Evolutionary conservation across 495 filamentous ascomycete species (phyloP), one percentile per base, ranked within the genome.

Genomic region (Peziza echinospora): DNA sequence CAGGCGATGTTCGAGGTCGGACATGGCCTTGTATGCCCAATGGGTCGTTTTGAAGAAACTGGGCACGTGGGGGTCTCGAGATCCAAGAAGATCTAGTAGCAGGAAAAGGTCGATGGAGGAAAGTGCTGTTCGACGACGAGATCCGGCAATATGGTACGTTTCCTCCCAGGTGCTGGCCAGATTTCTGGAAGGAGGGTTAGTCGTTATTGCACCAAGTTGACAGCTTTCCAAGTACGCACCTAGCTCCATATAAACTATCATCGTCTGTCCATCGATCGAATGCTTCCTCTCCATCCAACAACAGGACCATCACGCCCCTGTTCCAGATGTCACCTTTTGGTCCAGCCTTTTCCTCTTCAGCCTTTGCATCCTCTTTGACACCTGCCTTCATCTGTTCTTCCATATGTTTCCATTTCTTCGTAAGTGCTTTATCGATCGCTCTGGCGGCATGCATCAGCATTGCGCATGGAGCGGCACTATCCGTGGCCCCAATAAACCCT

Each of bases 241-340:
- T 72, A 7, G 89, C 72, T 1, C 89, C 89, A 54, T 96, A 97
- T 5, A 92, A 62, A 4, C 80, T 87, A 62, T 97, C 89, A 0
- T 63, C 71, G 41, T 67, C 69, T 10, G 76, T 77, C 89, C 89
- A 97, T 1, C 49, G 52, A 34, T 71, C 56, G 61, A 93, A 96
- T 1, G 89, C 84, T 63, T 97, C 89, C 64, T 97, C 89, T 3
- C 89, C 89, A 61, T 97, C 89, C 21, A 97, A 61, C 44, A 96
- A 72, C 22, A 97, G 51, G 34, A 97, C 76, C 67, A 96, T 89
- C 24, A 97, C 71, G 5, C 89, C 89, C 55, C 73, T 75, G 22
- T 48, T 48, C 45, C 52, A 44, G 17, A 41, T 41, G 26, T 51
- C 23, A 1, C 24, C 43, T 13, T 5, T 16, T 26, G 25, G 6